These are phyloP conservation scores for Paraconiothyrium brasiliense DNA, from an alignment of 2,329 filamentous ascomycete genomes.

Conservation along the genomic window DNA sequence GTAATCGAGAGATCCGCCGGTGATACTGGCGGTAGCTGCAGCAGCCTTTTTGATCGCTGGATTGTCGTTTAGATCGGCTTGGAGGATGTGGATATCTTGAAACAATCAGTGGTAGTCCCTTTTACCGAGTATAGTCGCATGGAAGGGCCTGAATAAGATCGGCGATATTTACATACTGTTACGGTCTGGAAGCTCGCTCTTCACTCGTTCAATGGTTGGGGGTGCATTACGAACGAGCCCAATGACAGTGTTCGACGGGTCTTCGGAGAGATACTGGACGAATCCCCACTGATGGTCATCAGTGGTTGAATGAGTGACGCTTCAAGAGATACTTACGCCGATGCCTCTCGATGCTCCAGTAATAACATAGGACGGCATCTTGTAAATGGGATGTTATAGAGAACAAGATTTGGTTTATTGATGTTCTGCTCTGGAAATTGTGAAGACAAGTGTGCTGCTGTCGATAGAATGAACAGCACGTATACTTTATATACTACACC, in stretches of 20 bases:
- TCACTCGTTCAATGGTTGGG: constrained; percentile 34
- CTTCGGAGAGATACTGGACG: constrained; percentile 56
- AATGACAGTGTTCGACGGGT: constrained; percentile 43
- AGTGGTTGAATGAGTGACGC: background rate
- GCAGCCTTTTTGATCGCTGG: constrained; percentile 32
- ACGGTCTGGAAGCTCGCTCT: background rate
- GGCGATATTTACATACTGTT: background rate
- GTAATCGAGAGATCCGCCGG: constrained; percentile 56
- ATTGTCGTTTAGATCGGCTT: constrained; percentile 35
- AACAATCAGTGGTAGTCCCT: too few species aligned
- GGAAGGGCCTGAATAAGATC: too few species aligned
- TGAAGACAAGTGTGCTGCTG: background rate
- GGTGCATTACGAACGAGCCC: constrained; percentile 51
- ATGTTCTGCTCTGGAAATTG: background rate
- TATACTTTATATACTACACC: background rate
- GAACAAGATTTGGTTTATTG: background rate
- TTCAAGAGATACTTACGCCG: constrained; percentile 32
- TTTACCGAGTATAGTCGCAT: too few species aligned
- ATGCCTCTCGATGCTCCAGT: constrained; percentile 40
- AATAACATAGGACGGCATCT: constrained; percentile 39
- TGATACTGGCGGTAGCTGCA: constrained; percentile 28
- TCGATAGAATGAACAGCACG: background rate
- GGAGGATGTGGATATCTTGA: constrained; percentile 46
- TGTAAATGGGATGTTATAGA: constrained; percentile 4
- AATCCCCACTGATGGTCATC: constrained; percentile 57